A percentile compares a stretch with the other conserved stretches of the same genome.
Conservation (phyloP, 192 early-diverging fungal genomes). For the Linnemannia zychae region DNA sequence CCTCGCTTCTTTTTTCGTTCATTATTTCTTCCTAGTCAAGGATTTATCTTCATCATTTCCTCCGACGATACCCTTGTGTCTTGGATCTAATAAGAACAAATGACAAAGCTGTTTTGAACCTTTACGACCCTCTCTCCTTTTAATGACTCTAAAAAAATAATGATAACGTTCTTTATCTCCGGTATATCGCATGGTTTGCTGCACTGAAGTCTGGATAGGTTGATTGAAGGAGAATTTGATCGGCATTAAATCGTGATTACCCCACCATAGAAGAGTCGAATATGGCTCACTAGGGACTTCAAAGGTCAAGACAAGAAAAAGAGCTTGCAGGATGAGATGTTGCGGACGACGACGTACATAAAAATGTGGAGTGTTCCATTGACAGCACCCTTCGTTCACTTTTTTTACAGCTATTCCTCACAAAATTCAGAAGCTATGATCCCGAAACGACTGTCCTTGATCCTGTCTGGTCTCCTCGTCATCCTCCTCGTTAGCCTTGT, state of each 20-base stretch:
- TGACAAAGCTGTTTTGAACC: background rate
- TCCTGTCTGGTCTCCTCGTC: background rate
- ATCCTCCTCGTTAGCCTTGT: too few relatives aligned
- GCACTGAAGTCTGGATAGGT: background rate
- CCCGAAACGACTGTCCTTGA: background rate
- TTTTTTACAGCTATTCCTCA: too few relatives aligned
- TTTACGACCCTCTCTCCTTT: background rate
- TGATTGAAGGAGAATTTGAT: background rate
- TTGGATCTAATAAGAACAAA: conserved; percentile 4
- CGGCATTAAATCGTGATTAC: too few relatives aligned
- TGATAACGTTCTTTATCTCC: background rate
- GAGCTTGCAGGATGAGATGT: too few relatives aligned
- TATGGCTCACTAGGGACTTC: too few relatives aligned
- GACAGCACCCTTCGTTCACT: too few relatives aligned
- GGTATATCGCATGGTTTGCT: too few relatives aligned
- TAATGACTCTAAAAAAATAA: background rate
- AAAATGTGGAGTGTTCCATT: too few relatives aligned
- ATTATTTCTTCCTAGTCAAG: background rate
- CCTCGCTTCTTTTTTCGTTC: background rate
- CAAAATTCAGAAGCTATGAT: background rate
- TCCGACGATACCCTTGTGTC: background rate
- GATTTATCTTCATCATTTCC: background rate
- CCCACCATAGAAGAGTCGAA: too few relatives aligned
- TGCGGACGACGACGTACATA: too few relatives aligned
- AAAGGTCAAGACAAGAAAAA: too few relatives aligned